These are phyloP conservation scores for Medicago ruthenica DNA, from an alignment of 306 rosid species.

Conservation along the genomic window DNA sequence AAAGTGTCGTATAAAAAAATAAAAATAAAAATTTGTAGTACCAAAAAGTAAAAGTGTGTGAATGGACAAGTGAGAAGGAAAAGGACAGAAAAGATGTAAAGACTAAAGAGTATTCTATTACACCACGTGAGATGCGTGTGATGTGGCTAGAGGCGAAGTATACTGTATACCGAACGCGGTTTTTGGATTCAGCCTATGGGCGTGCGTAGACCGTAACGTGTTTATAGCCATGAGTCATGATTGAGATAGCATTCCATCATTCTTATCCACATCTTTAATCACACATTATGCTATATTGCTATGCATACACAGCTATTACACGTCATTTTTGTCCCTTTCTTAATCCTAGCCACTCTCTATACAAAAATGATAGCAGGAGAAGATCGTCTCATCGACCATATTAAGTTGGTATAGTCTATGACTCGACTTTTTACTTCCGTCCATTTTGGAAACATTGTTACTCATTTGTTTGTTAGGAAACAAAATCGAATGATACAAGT, in stretches of 20 bases:
- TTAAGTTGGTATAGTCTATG: too few species aligned
- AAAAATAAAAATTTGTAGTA: too few species aligned
- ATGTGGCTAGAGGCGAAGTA: background rate
- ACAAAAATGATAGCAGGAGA: too few species aligned
- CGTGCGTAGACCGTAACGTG: background rate
- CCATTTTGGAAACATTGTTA: too few species aligned
- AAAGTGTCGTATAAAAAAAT: too few species aligned
- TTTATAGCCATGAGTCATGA: background rate
- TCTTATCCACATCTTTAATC: slow-evolving; percentile 21
- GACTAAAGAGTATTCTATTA: background rate
- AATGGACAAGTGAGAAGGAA: background rate
- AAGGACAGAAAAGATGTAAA: background rate
- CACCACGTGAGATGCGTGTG: slow-evolving; percentile 33
- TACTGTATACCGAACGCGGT: background rate
- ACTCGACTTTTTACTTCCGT: too few species aligned
- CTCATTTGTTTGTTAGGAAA: too few species aligned
- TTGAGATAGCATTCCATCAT: background rate
- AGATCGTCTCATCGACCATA: too few species aligned
- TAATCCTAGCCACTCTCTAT: too few species aligned
- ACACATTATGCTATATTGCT: background rate
- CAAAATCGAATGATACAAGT: too few species aligned
- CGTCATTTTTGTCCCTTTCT: slow-evolving; percentile 32
- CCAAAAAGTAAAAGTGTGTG: background rate
- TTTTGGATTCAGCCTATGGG: slow-evolving; percentile 22
- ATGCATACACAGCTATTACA: background rate